Evolutionary conservation across 495 filamentous ascomycete species (phyloP).

Genomic region (Aspergillus asperescens): DNA sequence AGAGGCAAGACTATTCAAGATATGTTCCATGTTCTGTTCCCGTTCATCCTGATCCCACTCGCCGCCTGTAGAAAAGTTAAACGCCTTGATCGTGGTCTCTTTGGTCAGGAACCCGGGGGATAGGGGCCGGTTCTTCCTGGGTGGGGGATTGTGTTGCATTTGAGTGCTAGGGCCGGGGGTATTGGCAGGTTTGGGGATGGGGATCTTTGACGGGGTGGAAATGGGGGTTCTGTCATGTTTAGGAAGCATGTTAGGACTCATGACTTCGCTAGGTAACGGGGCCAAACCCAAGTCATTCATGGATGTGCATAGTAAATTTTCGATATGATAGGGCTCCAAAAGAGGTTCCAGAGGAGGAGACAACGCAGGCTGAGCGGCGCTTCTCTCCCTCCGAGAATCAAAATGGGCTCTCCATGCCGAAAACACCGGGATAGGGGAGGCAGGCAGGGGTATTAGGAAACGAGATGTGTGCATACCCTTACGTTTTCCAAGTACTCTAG

Average conservation of each 20-base stretch:
- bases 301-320: slow-evolving; percentile 4
- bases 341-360: slow-evolving; percentile 11
- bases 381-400: slow-evolving; percentile 6
- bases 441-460: slow-evolving; percentile 26
- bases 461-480: slow-evolving; percentile 59
- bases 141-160: slow-evolving; percentile 22
- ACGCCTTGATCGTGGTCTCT: slow-evolving; percentile 57
- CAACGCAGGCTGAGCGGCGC: neutral
- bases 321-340: neutral
- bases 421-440: slow-evolving; percentile 24
- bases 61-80: slow-evolving; percentile 42
- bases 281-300: slow-evolving; percentile 15
- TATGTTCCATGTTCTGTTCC: slow-evolving; percentile 59
- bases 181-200: slow-evolving; percentile 21
- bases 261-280: neutral
- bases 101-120: slow-evolving; percentile 57
- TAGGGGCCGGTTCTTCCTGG: slow-evolving; percentile 22
- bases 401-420: slow-evolving; percentile 14
- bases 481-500: slow-evolving; percentile 47
- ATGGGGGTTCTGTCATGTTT: slow-evolving; percentile 15
- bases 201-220: slow-evolving; percentile 15
- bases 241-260: slow-evolving; percentile 6
- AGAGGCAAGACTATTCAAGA: slow-evolving; percentile 55
- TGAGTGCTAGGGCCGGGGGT: slow-evolving; percentile 16
- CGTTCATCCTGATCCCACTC: slow-evolving; percentile 68